phyloP scores from a whole-genome alignment of 225 moss, liverwort and hornwort genomes.

The Polytrichum commune region DNA sequence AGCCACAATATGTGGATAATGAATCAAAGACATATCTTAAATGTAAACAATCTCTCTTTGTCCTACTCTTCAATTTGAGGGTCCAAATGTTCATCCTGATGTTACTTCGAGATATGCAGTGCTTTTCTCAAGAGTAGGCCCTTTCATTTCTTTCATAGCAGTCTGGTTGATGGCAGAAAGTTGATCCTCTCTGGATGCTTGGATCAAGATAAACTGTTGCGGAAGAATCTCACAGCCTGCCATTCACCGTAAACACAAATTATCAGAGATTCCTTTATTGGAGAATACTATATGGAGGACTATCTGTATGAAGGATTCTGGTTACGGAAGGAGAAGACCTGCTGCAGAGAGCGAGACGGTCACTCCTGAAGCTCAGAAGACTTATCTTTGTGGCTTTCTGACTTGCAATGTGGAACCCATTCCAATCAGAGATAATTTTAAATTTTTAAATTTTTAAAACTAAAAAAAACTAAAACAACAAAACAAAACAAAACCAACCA shows the following conservation, averaged over 20 bases:
- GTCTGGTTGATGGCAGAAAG: neutral
- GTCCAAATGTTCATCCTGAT: neutral
- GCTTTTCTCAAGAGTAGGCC: neutral
- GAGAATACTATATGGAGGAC: neutral
- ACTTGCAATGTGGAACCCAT: too few species aligned
- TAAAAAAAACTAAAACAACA: too few species aligned
- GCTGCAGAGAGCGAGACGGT: neutral
- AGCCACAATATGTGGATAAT: neutral
- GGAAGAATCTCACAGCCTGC: constrained; percentile 43
- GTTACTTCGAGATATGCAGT: neutral
- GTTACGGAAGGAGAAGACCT: neutral
- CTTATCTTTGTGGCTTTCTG: too few species aligned
- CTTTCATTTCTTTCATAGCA: neutral
- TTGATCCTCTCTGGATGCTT: neutral
- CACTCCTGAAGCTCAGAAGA: neutral
- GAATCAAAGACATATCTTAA: neutral
- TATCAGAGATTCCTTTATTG: neutral
- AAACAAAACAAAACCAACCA: too few species aligned
- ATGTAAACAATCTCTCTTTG: neutral
- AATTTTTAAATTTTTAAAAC: too few species aligned
- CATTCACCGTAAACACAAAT: neutral
- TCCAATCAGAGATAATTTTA: too few species aligned
- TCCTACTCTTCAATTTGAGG: neutral
- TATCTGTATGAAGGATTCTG: neutral
- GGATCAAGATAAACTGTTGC: constrained; percentile 59